Evolutionary conservation across 148 eudicot genomes (phyloP).

Genomic region (Rhododendron henanense): DNA sequence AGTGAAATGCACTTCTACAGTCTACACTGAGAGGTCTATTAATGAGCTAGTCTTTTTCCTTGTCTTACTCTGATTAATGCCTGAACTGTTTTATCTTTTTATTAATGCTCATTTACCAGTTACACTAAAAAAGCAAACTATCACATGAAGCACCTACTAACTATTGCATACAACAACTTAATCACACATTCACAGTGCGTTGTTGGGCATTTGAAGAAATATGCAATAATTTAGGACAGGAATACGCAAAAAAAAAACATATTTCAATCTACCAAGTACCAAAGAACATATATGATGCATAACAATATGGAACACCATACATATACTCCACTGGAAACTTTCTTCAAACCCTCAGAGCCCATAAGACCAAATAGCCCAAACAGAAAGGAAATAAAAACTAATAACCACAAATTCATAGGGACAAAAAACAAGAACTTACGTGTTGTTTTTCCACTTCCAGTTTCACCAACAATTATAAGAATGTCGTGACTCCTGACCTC

Average conservation of each 20-base stretch:
- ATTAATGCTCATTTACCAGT: neutral
- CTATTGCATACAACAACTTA: neutral
- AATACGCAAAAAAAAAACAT: neutral
- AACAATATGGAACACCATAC: neutral
- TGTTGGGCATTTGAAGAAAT: neutral
- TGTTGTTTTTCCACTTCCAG: slow-evolving; percentile 98
- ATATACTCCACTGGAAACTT: neutral
- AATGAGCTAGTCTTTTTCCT: neutral
- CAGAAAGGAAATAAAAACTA: neutral
- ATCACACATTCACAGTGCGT: neutral
- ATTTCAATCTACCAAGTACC: neutral
- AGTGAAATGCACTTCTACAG: neutral
- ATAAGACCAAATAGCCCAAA: neutral
- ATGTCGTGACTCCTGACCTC: slow-evolving; percentile 64
- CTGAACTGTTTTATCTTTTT: neutral
- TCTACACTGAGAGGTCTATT: neutral
- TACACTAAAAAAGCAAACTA: neutral
- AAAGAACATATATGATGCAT: neutral
- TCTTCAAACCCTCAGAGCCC: neutral
- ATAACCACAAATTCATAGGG: neutral
- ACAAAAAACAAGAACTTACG: slow-evolving; percentile 45
- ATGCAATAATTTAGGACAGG: neutral
- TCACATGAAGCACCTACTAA: neutral
- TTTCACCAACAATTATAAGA: slow-evolving; percentile 93
- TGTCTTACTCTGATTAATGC: neutral